Evolutionary conservation across 2,329 filamentous ascomycete genomes (phyloP).

Genomic region (Byssoonygena ceratinophila): DNA sequence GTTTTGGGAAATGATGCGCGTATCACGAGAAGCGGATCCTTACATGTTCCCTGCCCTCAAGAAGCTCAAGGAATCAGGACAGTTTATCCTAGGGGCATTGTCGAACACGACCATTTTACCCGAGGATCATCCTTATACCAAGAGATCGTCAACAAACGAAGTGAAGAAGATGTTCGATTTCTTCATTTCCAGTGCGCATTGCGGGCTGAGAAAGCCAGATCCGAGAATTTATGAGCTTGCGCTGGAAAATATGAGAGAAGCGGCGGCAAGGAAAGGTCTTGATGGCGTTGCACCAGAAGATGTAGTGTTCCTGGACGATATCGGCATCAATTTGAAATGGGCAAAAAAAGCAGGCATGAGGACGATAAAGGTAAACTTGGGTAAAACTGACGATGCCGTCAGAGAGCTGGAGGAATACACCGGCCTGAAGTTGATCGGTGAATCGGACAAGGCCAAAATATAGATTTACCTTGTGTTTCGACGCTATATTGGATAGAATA

Average conservation of each 20-base stretch:
- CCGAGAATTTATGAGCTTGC: constrained; percentile 68
- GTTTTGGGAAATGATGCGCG: constrained; percentile 85
- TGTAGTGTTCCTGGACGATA: constrained; percentile 82
- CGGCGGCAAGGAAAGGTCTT: constrained; percentile 49
- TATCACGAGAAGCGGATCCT: constrained; percentile 61
- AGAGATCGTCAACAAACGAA: constrained; percentile 37
- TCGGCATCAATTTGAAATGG: constrained; percentile 82
- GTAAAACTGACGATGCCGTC: constrained; percentile 69
- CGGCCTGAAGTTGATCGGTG: constrained; percentile 45
- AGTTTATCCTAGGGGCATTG: constrained; percentile 67
- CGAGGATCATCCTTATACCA: constrained; percentile 36
- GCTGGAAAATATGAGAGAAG: constrained; percentile 54
- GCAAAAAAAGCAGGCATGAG: constrained; percentile 63
- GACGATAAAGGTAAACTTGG: constrained; percentile 76
- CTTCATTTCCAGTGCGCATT: constrained; percentile 76
- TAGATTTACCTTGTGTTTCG: constrained; percentile 15
- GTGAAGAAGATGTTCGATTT: constrained; percentile 66
- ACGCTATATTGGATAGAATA: background rate
- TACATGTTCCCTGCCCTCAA: constrained; percentile 78
- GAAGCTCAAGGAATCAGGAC: constrained; percentile 52
- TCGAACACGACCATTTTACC: constrained; percentile 89
- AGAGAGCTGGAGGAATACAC: constrained; percentile 66
- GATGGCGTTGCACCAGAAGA: constrained; percentile 51
- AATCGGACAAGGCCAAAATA: constrained; percentile 28
- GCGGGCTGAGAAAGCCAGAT: constrained; percentile 80